Conservation (phyloP, 2,329 filamentous ascomycete species). For the Mariannaea elegans region DNA sequence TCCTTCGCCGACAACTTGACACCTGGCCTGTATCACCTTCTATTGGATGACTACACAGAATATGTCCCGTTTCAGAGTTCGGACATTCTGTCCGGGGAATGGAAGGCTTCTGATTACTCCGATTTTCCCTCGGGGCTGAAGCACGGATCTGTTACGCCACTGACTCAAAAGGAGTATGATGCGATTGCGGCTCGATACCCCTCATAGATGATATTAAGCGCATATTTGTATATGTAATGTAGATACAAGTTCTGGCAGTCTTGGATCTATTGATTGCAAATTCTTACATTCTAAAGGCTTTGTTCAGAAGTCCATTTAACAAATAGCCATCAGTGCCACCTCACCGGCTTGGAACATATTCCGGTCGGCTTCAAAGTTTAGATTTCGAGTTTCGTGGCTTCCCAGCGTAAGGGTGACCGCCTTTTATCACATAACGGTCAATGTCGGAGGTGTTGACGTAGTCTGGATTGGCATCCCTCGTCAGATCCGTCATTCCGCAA, state of each 20-base stretch:
- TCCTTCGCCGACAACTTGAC: constrained; percentile 49
- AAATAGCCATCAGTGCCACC: background rate
- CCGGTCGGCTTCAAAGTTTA: background rate
- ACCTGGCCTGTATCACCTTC: constrained; percentile 48
- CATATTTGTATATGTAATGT: too few relatives aligned
- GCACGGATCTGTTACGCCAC: constrained; percentile 57
- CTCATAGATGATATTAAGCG: too few relatives aligned
- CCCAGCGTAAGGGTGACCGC: constrained; percentile 12
- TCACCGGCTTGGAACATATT: too few relatives aligned
- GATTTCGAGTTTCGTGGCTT: background rate
- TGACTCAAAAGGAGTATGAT: constrained; percentile 53
- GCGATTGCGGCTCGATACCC: constrained; percentile 37
- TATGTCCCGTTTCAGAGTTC: constrained; percentile 56
- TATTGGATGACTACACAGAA: constrained; percentile 55
- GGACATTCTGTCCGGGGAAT: constrained; percentile 43
- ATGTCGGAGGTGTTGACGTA: constrained; percentile 11
- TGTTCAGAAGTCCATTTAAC: too few relatives aligned
- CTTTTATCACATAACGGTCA: constrained; percentile 4
- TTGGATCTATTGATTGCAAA: too few relatives aligned
- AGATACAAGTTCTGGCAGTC: too few relatives aligned
- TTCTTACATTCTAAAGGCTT: too few relatives aligned
- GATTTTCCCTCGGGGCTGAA: constrained; percentile 55
- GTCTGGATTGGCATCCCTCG: constrained; percentile 13
- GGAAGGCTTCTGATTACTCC: constrained; percentile 46
- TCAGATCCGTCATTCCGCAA: constrained; percentile 21